Percentiles rank a stretch among this genome's conserved stretches.
phyloP scores from a whole-genome alignment of 257 asterid genomes.

The Solanum neorickii region DNA sequence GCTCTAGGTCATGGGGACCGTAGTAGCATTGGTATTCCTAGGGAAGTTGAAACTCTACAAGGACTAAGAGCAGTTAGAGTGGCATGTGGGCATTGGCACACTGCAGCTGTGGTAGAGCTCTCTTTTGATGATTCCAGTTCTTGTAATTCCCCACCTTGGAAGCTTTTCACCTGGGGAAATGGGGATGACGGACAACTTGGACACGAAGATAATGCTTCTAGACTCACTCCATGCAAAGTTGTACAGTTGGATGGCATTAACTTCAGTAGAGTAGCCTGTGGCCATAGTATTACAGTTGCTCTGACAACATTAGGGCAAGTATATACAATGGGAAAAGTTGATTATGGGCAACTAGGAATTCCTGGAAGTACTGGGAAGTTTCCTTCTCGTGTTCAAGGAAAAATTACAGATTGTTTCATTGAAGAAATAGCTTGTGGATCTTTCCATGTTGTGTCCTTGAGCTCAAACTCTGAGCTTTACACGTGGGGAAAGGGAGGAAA shows the following conservation, averaged over 20 bases:
- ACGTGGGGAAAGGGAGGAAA: conserved; percentile 69
- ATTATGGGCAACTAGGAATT: conserved; percentile 27
- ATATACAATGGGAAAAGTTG: conserved; percentile 47
- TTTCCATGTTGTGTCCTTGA: conserved; percentile 51
- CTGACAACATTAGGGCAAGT: conserved; percentile 52
- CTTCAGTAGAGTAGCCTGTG: conserved; percentile 60
- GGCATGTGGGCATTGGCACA: conserved; percentile 76
- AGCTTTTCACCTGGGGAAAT: conserved; percentile 76
- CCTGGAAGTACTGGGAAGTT: conserved; percentile 17
- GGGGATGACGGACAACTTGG: conserved; percentile 78
- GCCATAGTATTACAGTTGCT: conserved; percentile 56
- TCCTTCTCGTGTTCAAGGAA: conserved; percentile 37
- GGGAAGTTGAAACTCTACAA: conserved; percentile 48
- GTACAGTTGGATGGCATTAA: conserved; percentile 13
- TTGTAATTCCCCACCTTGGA: conserved; percentile 17
- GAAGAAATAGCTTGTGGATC: conserved; percentile 69
- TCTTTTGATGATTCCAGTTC: conserved; percentile 13
- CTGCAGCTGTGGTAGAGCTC: conserved; percentile 62
- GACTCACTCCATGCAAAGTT: conserved; percentile 31
- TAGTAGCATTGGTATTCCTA: conserved; percentile 35
- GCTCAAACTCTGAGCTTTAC: conserved; percentile 49
- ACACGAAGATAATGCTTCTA: conserved; percentile 38
- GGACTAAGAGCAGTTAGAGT: conserved; percentile 33
- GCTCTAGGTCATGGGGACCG: conserved; percentile 69
- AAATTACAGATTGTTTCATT: conserved; percentile 19